Evolutionary conservation across 169 alveolate species (phyloP), one percentile per base, ranked within the genome.

Genomic region (Amoebophrya sp.): DNA sequence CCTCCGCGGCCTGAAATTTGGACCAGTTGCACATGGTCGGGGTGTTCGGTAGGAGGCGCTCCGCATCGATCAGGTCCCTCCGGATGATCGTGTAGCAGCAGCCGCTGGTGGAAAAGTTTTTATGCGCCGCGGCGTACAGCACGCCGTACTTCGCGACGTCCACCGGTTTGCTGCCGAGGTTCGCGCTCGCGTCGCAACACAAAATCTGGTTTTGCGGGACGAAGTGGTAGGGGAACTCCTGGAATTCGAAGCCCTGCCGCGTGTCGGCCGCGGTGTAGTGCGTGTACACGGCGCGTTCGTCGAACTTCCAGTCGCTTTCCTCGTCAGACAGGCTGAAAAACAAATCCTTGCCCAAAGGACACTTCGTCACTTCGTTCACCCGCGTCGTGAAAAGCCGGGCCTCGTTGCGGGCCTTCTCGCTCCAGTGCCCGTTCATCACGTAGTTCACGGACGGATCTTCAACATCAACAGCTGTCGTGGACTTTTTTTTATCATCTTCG

Each of bases 251-350:
- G n/a, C 5, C 67, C 87, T 91, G 93, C 40, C 93, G 89, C 20
- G 93, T 91, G 89, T 91, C 93, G n/a, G 93, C 93, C n/a, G 93
- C 87, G n/a, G 93, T 91, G 67, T 91, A 91, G 89, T 91, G 93
- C 87, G 88, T 78, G 58, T 91, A 91, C 10, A 90, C 93, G 7
- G 67, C 93, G 10, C 88, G 48, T 0, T 23, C 38, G 34, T 88
- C 91, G n/a, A 91, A 18, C 29, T 91, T 50, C 93, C 93, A 91
- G 31, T 88, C 48, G 20, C 48, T 91, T 34, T 88, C 91, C 42
- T 10, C 41, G 58, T 78, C 88, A 23, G 92, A 89, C 26, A 90
- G 43, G 38, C 70, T 87, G 90, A 90, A 90, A 88, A 87, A 90
- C 13, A 87, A 50, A 13, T 89, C 90, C 88, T 38, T 26, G 20